Conservation (phyloP, 441 rosid genomes). For the Metrosideros polymorpha region DNA sequence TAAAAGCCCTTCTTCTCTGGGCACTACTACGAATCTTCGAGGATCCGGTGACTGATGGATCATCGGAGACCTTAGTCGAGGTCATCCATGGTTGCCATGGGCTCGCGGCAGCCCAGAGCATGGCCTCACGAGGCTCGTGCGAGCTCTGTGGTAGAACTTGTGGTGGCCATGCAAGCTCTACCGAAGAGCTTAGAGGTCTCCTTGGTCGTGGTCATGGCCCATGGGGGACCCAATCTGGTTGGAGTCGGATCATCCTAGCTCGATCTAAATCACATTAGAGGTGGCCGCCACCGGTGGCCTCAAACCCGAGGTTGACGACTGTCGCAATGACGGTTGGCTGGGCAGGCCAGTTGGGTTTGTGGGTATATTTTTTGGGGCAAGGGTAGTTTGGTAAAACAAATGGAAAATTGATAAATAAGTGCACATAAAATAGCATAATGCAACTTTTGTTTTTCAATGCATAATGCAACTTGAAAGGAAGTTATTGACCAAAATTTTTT, state of each 20-base stretch:
- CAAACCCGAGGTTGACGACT: fast-evolving
- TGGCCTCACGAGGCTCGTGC: fast-evolving
- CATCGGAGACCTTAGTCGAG: fast-evolving
- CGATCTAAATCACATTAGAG: background rate
- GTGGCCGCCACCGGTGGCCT: fast-evolving
- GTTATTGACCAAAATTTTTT: too few relatives aligned
- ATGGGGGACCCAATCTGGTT: background rate
- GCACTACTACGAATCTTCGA: background rate
- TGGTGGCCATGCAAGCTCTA: too few relatives aligned
- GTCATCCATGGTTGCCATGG: fast-evolving
- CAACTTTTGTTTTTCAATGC: too few relatives aligned
- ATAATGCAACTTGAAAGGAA: too few relatives aligned
- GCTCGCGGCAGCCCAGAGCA: fast-evolving
- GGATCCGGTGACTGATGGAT: background rate
- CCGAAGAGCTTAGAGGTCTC: too few relatives aligned
- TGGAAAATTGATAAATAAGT: background rate
- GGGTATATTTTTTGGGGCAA: background rate
- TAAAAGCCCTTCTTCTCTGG: background rate
- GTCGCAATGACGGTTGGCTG: fast-evolving
- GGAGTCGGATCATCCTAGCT: background rate
- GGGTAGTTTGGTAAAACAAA: background rate
- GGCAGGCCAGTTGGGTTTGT: background rate
- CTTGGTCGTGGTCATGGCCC: background rate
- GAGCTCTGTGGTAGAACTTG: too few relatives aligned
- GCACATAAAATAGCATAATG: background rate